These are phyloP conservation scores for Platanus orientalis DNA, from an alignment of 164 flowering plant genomes.

Conservation along the genomic window DNA sequence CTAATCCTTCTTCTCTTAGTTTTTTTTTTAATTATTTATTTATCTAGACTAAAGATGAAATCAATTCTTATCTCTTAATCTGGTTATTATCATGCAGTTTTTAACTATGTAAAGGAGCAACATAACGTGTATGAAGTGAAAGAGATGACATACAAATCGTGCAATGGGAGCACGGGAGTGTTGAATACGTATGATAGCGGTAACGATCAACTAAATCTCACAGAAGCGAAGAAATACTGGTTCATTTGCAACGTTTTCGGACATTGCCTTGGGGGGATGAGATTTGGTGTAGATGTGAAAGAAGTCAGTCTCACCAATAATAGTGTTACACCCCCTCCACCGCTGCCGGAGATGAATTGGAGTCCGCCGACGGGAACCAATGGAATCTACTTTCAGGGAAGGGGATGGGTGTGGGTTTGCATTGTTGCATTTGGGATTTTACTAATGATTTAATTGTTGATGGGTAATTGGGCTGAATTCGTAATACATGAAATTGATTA, in stretches of 20 bases:
- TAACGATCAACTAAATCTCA: slow-evolving; percentile 32
- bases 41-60: too few relatives aligned
- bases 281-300: slow-evolving; percentile 31
- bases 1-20: neutral
- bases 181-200: slow-evolving; percentile 34
- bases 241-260: slow-evolving; percentile 41
- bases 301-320: neutral
- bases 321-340: neutral
- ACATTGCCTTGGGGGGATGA: slow-evolving; percentile 62
- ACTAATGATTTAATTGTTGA: neutral
- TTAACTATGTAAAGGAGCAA: slow-evolving; percentile 33
- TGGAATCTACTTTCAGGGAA: neutral
- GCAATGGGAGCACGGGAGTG: slow-evolving; percentile 36
- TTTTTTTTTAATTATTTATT: too few relatives aligned
- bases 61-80: too few relatives aligned
- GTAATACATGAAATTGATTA: too few relatives aligned
- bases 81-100: slow-evolving; percentile 27
- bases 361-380: too few relatives aligned
- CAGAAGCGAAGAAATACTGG: slow-evolving; percentile 38
- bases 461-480: neutral
- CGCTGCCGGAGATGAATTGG: too few relatives aligned
- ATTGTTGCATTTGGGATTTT: slow-evolving; percentile 1
- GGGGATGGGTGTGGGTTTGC: neutral
- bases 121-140: slow-evolving; percentile 43
- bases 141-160: slow-evolving; percentile 33